These are phyloP conservation scores for Yamadazyma aaseri DNA, from an alignment of 1,139 yeast genomes.

Conservation along the genomic window DNA sequence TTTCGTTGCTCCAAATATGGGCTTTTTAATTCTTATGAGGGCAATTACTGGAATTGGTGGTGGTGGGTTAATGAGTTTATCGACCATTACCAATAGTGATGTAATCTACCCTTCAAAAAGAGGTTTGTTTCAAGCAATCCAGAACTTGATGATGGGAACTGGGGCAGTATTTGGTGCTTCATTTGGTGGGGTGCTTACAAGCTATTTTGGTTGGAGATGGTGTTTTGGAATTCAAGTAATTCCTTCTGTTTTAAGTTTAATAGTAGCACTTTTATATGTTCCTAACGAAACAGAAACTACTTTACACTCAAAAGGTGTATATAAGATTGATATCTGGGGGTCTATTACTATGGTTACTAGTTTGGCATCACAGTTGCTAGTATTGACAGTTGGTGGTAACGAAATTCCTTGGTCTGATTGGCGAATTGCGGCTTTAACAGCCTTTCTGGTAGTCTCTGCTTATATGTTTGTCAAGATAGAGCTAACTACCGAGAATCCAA, in stretches of 20 bases:
- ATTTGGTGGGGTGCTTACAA: conserved; percentile 24
- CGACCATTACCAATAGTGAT: conserved; percentile 31
- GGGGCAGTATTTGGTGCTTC: conserved; percentile 28
- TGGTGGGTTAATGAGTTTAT: conserved; percentile 29
- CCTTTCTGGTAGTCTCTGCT: conserved; percentile 14
- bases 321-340: conserved; percentile 20
- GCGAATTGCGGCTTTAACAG: conserved; percentile 5
- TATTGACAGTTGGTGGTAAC: conserved; percentile 26
- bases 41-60: conserved; percentile 33
- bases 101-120: conserved; percentile 25
- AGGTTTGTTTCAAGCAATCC: conserved; percentile 27
- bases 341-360: conserved; percentile 21
- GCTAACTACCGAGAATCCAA: conserved; percentile 30
- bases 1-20: conserved; percentile 18
- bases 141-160: conserved; percentile 23
- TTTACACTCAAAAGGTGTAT: conserved; percentile 2
- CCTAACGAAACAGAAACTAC: conserved; percentile 14
- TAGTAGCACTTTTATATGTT: conserved; percentile 18
- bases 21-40: conserved; percentile 15
- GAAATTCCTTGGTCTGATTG: conserved; percentile 21
- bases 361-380: conserved; percentile 26
- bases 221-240: conserved; percentile 20
- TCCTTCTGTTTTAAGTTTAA: conserved; percentile 18
- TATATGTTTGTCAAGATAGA: conserved; percentile 19
- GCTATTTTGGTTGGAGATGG: conserved; percentile 29